Evolutionary conservation across 371 early-diverging fungal species (phyloP).

Genomic region (Choanephora cucurbitarum): DNA sequence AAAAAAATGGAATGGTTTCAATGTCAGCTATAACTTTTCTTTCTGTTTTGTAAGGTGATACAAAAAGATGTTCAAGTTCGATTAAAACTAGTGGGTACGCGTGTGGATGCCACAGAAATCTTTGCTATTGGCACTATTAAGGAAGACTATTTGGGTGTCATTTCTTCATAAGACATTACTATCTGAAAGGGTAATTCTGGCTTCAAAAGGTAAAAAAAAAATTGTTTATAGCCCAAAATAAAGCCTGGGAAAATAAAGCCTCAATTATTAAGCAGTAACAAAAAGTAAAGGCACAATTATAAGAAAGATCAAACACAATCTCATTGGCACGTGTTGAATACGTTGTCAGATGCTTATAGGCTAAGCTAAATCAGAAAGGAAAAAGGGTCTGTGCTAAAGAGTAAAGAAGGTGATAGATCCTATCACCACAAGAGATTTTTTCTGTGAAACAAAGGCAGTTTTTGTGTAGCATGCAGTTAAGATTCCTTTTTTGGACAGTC

Average conservation of each 20-base stretch:
- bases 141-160: constrained; percentile 91
- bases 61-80: constrained; percentile 88
- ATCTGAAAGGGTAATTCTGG: neutral
- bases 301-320: no score
- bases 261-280: neutral
- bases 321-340: neutral
- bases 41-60: constrained; percentile 68
- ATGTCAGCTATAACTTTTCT: neutral
- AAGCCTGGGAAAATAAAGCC: no score
- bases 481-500: no score
- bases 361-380: neutral
- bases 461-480: no score
- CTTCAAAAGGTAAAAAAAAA: constrained; percentile 2
- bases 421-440: no score
- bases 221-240: no score
- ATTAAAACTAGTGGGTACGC: constrained; percentile 92
- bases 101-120: constrained; percentile 93
- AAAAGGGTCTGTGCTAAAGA: neutral
- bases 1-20: neutral
- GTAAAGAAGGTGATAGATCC: neutral
- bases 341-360: constrained; percentile 9
- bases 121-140: constrained; percentile 95
- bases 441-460: no score
- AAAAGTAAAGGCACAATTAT: neutral
- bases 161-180: constrained; percentile 36